phyloP scores from a whole-genome alignment of 2,329 filamentous ascomycete genomes.

The Hymenoscyphus infarciens region DNA sequence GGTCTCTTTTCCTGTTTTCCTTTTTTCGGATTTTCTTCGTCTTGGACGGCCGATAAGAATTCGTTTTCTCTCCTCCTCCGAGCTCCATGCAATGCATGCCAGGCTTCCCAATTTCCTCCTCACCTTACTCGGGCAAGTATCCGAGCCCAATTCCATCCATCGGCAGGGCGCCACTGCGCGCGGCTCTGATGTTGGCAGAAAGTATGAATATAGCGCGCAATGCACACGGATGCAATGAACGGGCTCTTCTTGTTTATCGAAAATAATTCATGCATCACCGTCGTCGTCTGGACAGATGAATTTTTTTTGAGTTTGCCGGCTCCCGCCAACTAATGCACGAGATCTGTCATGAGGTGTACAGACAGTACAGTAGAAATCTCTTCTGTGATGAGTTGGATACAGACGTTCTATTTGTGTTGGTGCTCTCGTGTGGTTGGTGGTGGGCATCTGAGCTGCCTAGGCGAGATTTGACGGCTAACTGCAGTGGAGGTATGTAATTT shows the following conservation, averaged over 20 bases:
- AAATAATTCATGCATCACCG: not conserved
- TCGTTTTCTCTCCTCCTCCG: not conserved
- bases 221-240: not conserved
- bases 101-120: not conserved
- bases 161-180: not conserved
- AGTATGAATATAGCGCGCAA: constrained; percentile 2
- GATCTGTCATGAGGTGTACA: constrained; percentile 4
- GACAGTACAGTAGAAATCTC: no score
- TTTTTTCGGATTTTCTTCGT: not conserved
- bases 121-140: constrained; percentile 5
- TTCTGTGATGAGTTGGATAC: not conserved
- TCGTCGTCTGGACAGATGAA: not conserved
- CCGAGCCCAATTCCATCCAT: constrained; percentile 1
- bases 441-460: not conserved
- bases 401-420: constrained; percentile 4
- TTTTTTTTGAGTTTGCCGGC: not conserved
- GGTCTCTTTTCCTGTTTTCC: not conserved
- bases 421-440: not conserved
- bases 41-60: not conserved
- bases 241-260: not conserved
- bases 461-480: constrained; percentile 6
- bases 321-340: not conserved
- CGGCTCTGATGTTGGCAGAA: constrained; percentile 1
- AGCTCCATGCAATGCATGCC: not conserved
- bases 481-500: constrained; percentile 1